Evolutionary conservation across 441 rosid genomes (phyloP).

Genomic region (Melastoma candidum): DNA sequence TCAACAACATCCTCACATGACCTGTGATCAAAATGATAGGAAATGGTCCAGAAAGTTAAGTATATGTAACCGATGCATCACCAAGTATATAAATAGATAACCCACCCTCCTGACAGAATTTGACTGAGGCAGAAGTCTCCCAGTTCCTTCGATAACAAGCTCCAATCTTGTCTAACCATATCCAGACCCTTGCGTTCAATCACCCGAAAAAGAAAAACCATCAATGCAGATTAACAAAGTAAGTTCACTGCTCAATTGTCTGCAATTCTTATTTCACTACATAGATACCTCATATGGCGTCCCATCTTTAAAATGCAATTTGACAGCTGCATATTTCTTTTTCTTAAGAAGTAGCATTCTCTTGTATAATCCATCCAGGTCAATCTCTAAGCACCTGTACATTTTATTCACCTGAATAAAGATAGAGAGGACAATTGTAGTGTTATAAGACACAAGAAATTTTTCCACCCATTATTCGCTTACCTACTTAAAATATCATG

Average conservation of each 20-base stretch:
- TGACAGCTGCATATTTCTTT: conserved; percentile 98
- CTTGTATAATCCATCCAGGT: conserved; percentile 89
- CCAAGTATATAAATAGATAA: background rate
- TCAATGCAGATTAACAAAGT: background rate
- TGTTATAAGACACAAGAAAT: no score
- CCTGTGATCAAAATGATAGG: conserved; percentile 32
- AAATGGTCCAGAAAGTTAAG: background rate
- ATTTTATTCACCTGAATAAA: conserved; percentile 74
- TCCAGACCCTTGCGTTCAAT: conserved; percentile 98
- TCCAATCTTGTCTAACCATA: conserved; percentile 99
- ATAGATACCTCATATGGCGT: conserved; percentile 51
- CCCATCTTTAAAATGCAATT: conserved; percentile 73
- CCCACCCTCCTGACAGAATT: conserved; percentile 88
- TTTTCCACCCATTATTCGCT: no score
- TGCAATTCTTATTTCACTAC: conserved; percentile 5
- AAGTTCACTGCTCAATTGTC: background rate
- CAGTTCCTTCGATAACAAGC: conserved; percentile 83
- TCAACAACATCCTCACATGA: conserved; percentile 90
- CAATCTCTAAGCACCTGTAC: conserved; percentile 83
- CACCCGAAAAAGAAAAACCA: conserved; percentile 39
- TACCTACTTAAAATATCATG: no score
- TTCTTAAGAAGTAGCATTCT: conserved; percentile 96
- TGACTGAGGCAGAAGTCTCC: conserved; percentile 82
- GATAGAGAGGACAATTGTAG: background rate
- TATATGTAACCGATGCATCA: background rate